Percentiles rank a stretch among this genome's conserved stretches.
phyloP scores from a whole-genome alignment of 1,284 basidiomycete genomes.

The Neotropicomus parvogracilis region DNA sequence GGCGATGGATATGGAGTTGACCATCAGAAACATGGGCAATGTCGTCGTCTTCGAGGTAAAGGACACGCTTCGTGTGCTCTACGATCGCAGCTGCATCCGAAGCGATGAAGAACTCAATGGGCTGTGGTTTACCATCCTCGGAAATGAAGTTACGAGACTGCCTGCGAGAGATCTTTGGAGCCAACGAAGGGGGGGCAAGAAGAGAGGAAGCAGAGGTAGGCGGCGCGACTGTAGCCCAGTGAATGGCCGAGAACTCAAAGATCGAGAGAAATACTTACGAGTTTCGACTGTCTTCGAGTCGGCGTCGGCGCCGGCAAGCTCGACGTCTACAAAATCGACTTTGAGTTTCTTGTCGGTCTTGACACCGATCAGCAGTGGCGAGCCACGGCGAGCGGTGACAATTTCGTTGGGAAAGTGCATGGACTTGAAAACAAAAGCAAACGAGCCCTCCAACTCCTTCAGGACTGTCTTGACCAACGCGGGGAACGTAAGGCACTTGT shows the following conservation, averaged over 20 bases:
- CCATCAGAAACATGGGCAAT: slow-evolving; percentile 98
- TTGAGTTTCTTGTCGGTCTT: slow-evolving; percentile 99
- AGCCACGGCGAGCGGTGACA: slow-evolving; percentile 94
- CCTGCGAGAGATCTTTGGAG: slow-evolving; percentile 86
- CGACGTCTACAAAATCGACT: slow-evolving; percentile 99
- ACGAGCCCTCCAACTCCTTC: slow-evolving; percentile 98
- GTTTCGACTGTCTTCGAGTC: slow-evolving; percentile 55
- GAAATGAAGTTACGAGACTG: slow-evolving; percentile 99
- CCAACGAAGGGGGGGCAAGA: slow-evolving; percentile 71
- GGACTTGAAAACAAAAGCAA: slow-evolving; percentile 99
- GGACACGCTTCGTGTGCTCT: slow-evolving; percentile 98
- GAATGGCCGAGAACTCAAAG: slow-evolving; percentile 9
- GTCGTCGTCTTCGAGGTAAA: slow-evolving; percentile 99
- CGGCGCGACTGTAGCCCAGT: slow-evolving; percentile 41
- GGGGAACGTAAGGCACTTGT: slow-evolving; percentile 88
- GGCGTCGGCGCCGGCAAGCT: slow-evolving; percentile 75
- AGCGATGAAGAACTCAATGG: slow-evolving; percentile 99
- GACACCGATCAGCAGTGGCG: slow-evolving; percentile 95
- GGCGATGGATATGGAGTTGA: slow-evolving; percentile 97
- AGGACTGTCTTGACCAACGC: slow-evolving; percentile 92
- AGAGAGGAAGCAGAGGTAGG: slow-evolving; percentile 55
- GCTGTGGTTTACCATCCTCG: slow-evolving; percentile 96
- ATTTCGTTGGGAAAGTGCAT: slow-evolving; percentile 94
- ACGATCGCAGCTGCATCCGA: slow-evolving; percentile 96
- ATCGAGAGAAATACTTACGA: slow-evolving; percentile 43